Evolutionary conservation across 2,329 filamentous ascomycete species (phyloP).

Genomic region (Penicillium sp.): DNA sequence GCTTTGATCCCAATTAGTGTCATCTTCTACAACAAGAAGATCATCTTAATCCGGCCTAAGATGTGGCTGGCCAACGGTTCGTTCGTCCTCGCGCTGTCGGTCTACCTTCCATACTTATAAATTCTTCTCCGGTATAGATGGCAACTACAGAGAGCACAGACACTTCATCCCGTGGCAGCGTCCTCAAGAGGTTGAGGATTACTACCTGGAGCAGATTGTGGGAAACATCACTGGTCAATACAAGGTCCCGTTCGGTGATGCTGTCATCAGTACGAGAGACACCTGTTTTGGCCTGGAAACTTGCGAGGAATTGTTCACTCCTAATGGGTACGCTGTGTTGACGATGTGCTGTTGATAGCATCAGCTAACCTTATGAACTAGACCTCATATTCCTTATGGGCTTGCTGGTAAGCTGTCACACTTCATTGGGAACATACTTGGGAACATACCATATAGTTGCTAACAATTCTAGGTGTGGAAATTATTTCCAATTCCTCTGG

Average conservation of each 20-base stretch:
- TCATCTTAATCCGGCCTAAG: slow-evolving; percentile 72
- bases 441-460: neutral
- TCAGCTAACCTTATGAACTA: slow-evolving; percentile 11
- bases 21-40: slow-evolving; percentile 65
- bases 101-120: neutral
- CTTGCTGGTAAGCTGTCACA: slow-evolving; percentile 39
- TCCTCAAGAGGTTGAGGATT: slow-evolving; percentile 60
- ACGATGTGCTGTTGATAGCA: neutral
- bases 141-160: slow-evolving; percentile 63
- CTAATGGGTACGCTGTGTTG: slow-evolving; percentile 37
- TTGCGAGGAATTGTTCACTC: slow-evolving; percentile 68
- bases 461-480: slow-evolving; percentile 60
- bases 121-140: slow-evolving; percentile 43
- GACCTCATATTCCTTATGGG: slow-evolving; percentile 60
- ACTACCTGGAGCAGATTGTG: slow-evolving; percentile 62
- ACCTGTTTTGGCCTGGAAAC: slow-evolving; percentile 65
- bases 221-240: slow-evolving; percentile 56
- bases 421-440: too few relatives aligned
- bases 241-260: slow-evolving; percentile 68
- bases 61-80: slow-evolving; percentile 64
- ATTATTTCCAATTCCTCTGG: slow-evolving; percentile 71
- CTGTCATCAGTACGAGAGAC: slow-evolving; percentile 61
- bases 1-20: slow-evolving; percentile 34
- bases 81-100: neutral
- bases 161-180: slow-evolving; percentile 66